Conservation (phyloP, 2,329 filamentous ascomycete species). For the Leptographium procerum region DNA sequence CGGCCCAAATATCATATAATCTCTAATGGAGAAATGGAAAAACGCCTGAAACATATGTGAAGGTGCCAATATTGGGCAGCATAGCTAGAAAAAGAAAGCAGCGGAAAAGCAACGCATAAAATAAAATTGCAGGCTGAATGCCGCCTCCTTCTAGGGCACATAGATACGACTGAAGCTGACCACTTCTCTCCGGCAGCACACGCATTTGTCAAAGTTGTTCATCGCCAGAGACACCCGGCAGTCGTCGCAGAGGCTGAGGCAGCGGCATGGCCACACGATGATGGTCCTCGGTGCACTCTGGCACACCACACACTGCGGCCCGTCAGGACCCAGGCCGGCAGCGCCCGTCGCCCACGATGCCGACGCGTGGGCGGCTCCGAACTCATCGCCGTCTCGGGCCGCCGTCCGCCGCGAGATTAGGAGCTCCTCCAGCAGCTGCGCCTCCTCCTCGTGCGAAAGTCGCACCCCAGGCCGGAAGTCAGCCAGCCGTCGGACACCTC, state of each 20-base stretch:
- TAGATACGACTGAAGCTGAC: constrained; percentile 83
- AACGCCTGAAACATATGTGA: background rate
- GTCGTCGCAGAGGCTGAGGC: constrained; percentile 87
- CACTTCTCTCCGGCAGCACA: constrained; percentile 84
- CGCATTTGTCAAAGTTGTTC: constrained; percentile 95
- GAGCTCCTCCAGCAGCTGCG: constrained; percentile 48
- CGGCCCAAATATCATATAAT: no score
- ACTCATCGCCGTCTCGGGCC: constrained; percentile 5
- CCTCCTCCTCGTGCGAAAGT: constrained; percentile 46
- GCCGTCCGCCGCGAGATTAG: constrained; percentile 38
- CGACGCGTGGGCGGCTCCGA: constrained; percentile 5
- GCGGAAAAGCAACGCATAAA: background rate
- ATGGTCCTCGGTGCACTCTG: constrained; percentile 77
- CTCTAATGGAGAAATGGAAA: background rate
- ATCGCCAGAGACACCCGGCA: constrained; percentile 87
- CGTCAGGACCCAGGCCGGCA: constrained; percentile 55
- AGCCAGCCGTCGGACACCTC: constrained; percentile 13
- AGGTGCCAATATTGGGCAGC: background rate
- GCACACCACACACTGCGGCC: constrained; percentile 87
- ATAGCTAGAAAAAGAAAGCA: background rate
- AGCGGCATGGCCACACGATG: constrained; percentile 93
- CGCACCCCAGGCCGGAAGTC: constrained; percentile 25
- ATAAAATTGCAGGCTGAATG: no score
- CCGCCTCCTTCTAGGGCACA: constrained; percentile 64
- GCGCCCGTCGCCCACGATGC: constrained; percentile 58